Evolutionary conservation across 1,284 basidiomycete species (phyloP).

Genomic region (Rhodotorula sp.): DNA sequence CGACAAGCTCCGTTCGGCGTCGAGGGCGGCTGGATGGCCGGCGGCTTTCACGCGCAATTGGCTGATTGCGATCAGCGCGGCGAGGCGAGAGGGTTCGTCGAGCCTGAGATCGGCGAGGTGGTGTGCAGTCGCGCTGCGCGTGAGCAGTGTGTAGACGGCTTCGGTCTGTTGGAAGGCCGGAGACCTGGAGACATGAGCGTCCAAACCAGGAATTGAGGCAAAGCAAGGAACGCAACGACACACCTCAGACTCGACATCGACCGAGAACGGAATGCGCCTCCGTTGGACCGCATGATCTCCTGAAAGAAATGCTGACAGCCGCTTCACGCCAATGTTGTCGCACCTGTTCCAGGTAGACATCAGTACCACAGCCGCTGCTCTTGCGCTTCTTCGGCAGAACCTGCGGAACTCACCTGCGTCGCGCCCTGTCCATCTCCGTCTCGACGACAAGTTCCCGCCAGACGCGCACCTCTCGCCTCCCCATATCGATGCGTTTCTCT

Average conservation of each 20-base stretch:
- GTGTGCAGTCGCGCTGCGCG: background rate
- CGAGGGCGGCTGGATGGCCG: background rate
- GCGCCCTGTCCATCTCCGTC: background rate
- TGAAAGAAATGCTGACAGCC: background rate
- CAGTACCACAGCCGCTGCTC: no score
- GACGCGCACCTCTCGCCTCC: background rate
- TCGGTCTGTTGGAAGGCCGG: background rate
- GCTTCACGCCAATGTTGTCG: background rate
- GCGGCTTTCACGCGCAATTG: slow-evolving; percentile 1
- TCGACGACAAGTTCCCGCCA: slow-evolving; percentile 9
- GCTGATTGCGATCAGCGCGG: slow-evolving; percentile 1
- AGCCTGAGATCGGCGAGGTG: background rate
- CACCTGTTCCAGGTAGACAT: background rate
- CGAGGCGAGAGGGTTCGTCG: background rate
- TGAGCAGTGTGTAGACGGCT: slow-evolving; percentile 1
- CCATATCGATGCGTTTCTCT: slow-evolving; percentile 7
- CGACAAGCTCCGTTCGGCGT: slow-evolving; percentile 18
- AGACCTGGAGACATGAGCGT: no score
- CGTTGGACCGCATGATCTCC: background rate
- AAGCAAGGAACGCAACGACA: background rate
- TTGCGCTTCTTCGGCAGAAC: no score
- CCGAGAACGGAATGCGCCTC: background rate
- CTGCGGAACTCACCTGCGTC: background rate
- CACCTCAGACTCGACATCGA: background rate
- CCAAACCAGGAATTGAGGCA: no score